Conservation (phyloP, 73 alveolate genomes). For the Chromera velia region DNA sequence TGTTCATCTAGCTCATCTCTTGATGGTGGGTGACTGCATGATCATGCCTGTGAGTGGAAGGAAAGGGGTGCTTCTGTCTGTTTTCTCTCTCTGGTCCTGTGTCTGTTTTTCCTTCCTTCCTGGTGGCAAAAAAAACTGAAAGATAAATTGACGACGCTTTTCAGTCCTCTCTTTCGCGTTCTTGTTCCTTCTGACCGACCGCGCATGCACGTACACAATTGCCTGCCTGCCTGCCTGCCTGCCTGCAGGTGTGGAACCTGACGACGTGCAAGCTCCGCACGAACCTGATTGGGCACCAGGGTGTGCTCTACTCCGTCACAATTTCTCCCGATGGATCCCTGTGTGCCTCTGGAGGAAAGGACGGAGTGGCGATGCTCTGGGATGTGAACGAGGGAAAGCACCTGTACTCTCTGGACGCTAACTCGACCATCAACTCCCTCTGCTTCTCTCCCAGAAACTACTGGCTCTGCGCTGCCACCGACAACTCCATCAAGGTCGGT, state of each 20-base stretch:
- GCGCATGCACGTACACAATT: too few species aligned
- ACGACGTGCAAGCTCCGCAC: conserved; percentile 69
- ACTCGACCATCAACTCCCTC: conserved; percentile 67
- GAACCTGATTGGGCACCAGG: conserved; percentile 76
- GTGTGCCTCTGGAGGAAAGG: conserved; percentile 94
- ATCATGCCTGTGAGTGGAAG: too few species aligned
- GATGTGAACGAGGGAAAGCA: conserved; percentile 81
- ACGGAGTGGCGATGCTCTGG: conserved; percentile 87
- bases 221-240: too few species aligned
- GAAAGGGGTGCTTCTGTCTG: too few species aligned
- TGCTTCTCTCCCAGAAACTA: conserved; percentile 76
- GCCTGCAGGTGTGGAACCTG: conserved; percentile 63
- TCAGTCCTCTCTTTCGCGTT: too few species aligned
- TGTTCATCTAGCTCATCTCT: too few species aligned
- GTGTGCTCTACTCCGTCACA: conserved; percentile 61
- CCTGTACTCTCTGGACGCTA: conserved; percentile 71
- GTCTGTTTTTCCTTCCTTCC: not conserved
- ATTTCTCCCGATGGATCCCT: conserved; percentile 69
- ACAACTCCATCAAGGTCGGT: conserved; percentile 66
- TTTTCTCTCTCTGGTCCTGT: not conserved
- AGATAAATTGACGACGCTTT: too few species aligned
- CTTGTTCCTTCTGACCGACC: too few species aligned
- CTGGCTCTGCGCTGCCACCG: conserved; percentile 80
- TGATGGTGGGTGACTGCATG: too few species aligned
- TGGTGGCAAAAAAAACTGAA: too few species aligned